Percentiles rank a stretch among this genome's conserved stretches.
These are phyloP conservation scores for Daldinia sp. DNA, from an alignment of 2,329 filamentous ascomycete species.

Conservation along the genomic window DNA sequence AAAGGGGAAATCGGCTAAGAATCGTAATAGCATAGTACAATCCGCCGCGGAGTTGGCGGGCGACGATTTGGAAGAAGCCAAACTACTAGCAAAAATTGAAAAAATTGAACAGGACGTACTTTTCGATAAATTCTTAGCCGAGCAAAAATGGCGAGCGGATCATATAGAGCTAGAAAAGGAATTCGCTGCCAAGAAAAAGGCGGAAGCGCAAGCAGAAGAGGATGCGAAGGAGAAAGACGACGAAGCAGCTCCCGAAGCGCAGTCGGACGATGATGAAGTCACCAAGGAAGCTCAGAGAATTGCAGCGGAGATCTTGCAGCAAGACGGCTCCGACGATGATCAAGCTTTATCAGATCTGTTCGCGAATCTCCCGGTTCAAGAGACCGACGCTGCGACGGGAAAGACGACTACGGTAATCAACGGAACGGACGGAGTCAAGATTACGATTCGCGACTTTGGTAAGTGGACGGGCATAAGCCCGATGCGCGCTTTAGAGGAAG, in stretches of 20 bases:
- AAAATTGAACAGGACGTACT: slow-evolving; percentile 82
- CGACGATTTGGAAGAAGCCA: slow-evolving; percentile 66
- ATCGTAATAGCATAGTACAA: slow-evolving; percentile 21
- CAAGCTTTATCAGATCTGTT: slow-evolving; percentile 67
- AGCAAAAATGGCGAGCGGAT: slow-evolving; percentile 73
- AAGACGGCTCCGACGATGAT: slow-evolving; percentile 67
- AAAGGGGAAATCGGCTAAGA: slow-evolving; percentile 52
- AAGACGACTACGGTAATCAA: slow-evolving; percentile 69
- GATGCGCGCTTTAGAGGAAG: slow-evolving; percentile 82
- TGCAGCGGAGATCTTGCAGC: slow-evolving; percentile 67
- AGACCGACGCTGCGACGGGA: slow-evolving; percentile 69
- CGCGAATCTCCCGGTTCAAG: slow-evolving; percentile 69
- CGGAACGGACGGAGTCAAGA: slow-evolving; percentile 63
- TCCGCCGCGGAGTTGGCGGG: slow-evolving; percentile 40
- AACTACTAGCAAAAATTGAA: slow-evolving; percentile 78
- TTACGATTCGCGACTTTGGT: slow-evolving; percentile 84
- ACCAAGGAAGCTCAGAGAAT: slow-evolving; percentile 69
- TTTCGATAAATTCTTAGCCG: slow-evolving; percentile 76
- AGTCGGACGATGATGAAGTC: slow-evolving; percentile 60
- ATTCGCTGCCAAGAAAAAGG: slow-evolving; percentile 62
- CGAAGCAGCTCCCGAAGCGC: slow-evolving; percentile 40
- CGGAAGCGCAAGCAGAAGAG: slow-evolving; percentile 49
- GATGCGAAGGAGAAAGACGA: slow-evolving; percentile 51
- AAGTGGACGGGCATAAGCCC: slow-evolving; percentile 83
- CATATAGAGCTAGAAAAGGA: slow-evolving; percentile 72